Evolutionary conservation across 495 filamentous ascomycete genomes (phyloP), one percentile per base, ranked within the genome.

Genomic region (Rostrohypoxylon terebratum): DNA sequence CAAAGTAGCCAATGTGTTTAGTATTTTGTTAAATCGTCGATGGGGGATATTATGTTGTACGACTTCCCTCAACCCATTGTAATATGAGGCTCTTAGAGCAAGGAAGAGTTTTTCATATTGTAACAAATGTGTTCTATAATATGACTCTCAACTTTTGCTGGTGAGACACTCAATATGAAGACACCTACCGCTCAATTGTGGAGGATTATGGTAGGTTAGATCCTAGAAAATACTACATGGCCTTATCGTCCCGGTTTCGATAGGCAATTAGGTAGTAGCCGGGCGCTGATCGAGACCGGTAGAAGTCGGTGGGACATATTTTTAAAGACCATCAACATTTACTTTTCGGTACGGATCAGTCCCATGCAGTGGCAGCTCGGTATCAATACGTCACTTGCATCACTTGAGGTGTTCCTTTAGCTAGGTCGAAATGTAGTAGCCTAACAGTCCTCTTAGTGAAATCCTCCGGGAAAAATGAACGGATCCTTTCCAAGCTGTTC

Each of bases 241-340:
- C 18, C 16, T 42, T 59, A 25, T 59, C 20, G 54, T 28, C 28
- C 34, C 34, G 34, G 55, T 40, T 10, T 16, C 36, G 20, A 59
- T 42, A 34, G 55, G 55, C 34, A 38, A 59, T 53, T 53, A 53
- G 21, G 14, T 28, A 58, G 18, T 23, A 34, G 16, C 36, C 34
- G 36, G 14, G 55, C 34, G 36, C 20, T 23, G 18, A 42, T 42
- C 55, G 18, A 42, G 55, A 34, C 34, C 55, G 18, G 34, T 8
- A 58, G 54, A 16, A 33, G 55, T 59, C 7, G 36, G 55, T 42
- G 10, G 11, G 31, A 28, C 55, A 38, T 36, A 42, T 25, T 33
- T 33, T 42, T 34, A 6, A 28, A 42, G 31, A 55, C 51, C 36
- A 36, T 25, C 25, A 11, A 58, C n/a, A 14, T 40, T 40, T 40